Conservation (phyloP, 257 asterid genomes). For the Leptodermis oblonga region DNA sequence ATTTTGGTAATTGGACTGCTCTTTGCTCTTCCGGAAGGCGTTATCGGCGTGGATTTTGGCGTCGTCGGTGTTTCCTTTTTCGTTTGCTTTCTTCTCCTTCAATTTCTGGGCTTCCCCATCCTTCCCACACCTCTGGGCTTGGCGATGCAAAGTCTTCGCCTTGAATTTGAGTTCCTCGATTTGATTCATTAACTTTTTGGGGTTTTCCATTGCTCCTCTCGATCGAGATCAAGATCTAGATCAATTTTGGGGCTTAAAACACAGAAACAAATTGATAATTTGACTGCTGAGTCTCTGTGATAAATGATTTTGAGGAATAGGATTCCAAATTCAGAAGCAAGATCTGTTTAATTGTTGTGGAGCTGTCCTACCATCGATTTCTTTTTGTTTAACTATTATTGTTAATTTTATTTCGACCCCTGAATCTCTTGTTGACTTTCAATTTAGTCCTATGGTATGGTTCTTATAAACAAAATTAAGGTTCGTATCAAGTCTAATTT, state of each 20-base stretch:
- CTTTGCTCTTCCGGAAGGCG: constrained; percentile 89
- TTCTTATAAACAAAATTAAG: no score
- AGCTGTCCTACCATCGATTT: no score
- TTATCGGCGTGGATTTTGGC: constrained; percentile 98
- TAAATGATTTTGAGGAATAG: no score
- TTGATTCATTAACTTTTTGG: constrained; percentile 89
- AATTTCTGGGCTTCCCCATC: constrained; percentile 87
- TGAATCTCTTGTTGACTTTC: no score
- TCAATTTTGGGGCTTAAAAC: background rate
- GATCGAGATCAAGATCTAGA: background rate
- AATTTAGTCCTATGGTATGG: no score
- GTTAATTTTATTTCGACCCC: no score
- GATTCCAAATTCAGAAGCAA: no score
- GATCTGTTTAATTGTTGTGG: no score
- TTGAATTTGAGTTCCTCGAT: constrained; percentile 96
- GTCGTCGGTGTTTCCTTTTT: constrained; percentile 97
- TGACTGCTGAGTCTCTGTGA: no score
- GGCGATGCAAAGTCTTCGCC: constrained; percentile 82
- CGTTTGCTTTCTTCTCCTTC: constrained; percentile 91
- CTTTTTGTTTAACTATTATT: no score
- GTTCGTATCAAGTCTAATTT: no score
- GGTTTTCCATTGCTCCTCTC: constrained; percentile 55
- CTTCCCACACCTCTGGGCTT: constrained; percentile 86
- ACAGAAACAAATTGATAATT: background rate
- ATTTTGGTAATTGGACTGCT: constrained; percentile 96